These are phyloP conservation scores for Saxophila tyrrhenica DNA, from an alignment of 495 filamentous ascomycete species.

Conservation along the genomic window DNA sequence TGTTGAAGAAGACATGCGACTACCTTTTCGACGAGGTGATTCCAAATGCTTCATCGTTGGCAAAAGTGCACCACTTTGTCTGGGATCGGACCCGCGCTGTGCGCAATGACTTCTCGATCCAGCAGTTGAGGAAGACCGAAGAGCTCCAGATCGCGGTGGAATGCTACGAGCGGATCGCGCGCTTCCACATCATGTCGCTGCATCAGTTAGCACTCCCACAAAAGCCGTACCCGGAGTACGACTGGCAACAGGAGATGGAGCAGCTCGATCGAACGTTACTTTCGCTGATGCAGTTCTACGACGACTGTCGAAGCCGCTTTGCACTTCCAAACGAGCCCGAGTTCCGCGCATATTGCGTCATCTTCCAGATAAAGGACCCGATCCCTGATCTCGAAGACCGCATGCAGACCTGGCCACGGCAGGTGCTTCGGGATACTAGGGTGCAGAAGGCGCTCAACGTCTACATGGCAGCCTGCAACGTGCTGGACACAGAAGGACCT, in stretches of 20 bases:
- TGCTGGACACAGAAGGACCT: constrained; percentile 51
- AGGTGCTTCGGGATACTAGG: constrained; percentile 42
- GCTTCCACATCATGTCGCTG: constrained; percentile 80
- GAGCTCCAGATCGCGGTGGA: constrained; percentile 58
- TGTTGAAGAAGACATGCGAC: constrained; percentile 61
- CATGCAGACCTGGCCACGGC: constrained; percentile 58
- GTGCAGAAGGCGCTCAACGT: constrained; percentile 58
- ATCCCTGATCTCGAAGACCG: constrained; percentile 59
- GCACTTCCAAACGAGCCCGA: constrained; percentile 67
- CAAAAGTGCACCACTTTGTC: constrained; percentile 68
- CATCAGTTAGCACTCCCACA: constrained; percentile 64
- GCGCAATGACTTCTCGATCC: constrained; percentile 87
- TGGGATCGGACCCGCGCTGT: constrained; percentile 92
- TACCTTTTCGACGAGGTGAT: constrained; percentile 74
- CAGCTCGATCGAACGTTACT: constrained; percentile 80
- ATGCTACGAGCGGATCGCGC: constrained; percentile 78
- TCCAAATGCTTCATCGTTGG: constrained; percentile 49
- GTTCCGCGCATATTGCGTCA: constrained; percentile 79
- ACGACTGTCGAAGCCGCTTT: constrained; percentile 50
- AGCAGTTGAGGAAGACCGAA: constrained; percentile 58
- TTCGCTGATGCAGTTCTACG: constrained; percentile 80
- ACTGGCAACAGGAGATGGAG: constrained; percentile 80
- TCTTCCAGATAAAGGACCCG: constrained; percentile 67
- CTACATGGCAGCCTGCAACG: constrained; percentile 57
- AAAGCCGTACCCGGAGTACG: constrained; percentile 57